These are phyloP conservation scores for Ceratocystis colombiana DNA, from an alignment of 2,329 filamentous ascomycete genomes.

Conservation along the genomic window DNA sequence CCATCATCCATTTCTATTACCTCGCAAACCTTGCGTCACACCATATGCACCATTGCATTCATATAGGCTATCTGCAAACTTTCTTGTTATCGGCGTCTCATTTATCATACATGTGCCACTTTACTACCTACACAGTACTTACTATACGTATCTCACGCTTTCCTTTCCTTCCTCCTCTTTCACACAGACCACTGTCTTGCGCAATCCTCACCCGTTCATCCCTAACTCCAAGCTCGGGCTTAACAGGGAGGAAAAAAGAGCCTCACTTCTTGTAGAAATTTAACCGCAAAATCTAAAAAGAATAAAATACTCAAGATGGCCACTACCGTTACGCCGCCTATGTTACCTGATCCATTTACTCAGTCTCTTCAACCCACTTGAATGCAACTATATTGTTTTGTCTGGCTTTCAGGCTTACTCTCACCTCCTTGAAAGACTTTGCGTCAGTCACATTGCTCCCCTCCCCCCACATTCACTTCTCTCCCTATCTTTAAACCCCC, in stretches of 20 bases:
- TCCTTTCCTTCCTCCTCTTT: neutral
- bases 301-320: too few species aligned
- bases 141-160: neutral
- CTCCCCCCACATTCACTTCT: neutral
- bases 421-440: neutral
- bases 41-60: neutral
- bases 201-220: constrained; percentile 4
- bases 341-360: too few species aligned
- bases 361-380: neutral
- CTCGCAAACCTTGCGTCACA: neutral
- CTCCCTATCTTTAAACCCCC: neutral
- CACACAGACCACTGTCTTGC: neutral
- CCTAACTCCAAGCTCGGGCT: neutral
- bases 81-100: too few species aligned
- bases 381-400: neutral
- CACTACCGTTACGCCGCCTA: too few species aligned
- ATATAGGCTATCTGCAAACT: neutral
- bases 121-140: neutral
- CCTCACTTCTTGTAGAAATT: neutral
- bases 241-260: constrained; percentile 7
- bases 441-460: constrained; percentile 5
- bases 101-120: neutral
- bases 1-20: neutral
- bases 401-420: neutral
- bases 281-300: neutral